phyloP scores from a whole-genome alignment of 2,329 filamentous ascomycete species.

The Aspergillus sp. region DNA sequence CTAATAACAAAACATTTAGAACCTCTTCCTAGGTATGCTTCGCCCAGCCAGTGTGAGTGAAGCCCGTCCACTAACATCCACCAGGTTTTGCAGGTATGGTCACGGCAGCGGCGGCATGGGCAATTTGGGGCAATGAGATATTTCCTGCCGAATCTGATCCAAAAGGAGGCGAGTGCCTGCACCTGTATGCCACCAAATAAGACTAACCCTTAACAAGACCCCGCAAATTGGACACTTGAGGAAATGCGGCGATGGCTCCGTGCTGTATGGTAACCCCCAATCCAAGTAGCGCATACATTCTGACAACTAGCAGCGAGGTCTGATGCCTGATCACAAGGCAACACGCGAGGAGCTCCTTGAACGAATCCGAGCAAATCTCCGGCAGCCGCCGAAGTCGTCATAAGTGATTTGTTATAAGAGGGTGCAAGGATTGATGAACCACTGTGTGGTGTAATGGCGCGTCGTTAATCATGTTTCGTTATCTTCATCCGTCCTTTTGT shows the following conservation, averaged over 20 bases:
- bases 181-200: not conserved
- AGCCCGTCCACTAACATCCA: slow-evolving; percentile 26
- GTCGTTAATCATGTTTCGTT: not conserved
- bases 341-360: slow-evolving; percentile 66
- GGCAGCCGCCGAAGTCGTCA: slow-evolving; percentile 37
- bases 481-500: not conserved
- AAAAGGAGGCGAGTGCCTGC: slow-evolving; percentile 60
- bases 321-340: slow-evolving; percentile 60
- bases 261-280: slow-evolving; percentile 58
- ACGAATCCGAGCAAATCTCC: slow-evolving; percentile 68
- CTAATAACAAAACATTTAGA: slow-evolving; percentile 48
- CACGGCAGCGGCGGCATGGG: slow-evolving; percentile 76
- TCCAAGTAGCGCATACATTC: not conserved
- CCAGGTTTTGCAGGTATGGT: slow-evolving; percentile 80
- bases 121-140: slow-evolving; percentile 81
- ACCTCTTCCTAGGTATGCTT: slow-evolving; percentile 64
- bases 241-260: slow-evolving; percentile 80
- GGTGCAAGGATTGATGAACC: not conserved
- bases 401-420: slow-evolving; percentile 2
- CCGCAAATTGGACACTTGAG: slow-evolving; percentile 71
- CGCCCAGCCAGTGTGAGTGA: not conserved
- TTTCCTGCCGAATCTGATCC: slow-evolving; percentile 76
- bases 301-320: slow-evolving; percentile 54
- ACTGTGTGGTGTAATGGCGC: not conserved
- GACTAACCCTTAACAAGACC: slow-evolving; percentile 47